These are phyloP conservation scores for Trichoderma arundinaceum DNA, from an alignment of 2,329 filamentous ascomycete species.

Conservation along the genomic window DNA sequence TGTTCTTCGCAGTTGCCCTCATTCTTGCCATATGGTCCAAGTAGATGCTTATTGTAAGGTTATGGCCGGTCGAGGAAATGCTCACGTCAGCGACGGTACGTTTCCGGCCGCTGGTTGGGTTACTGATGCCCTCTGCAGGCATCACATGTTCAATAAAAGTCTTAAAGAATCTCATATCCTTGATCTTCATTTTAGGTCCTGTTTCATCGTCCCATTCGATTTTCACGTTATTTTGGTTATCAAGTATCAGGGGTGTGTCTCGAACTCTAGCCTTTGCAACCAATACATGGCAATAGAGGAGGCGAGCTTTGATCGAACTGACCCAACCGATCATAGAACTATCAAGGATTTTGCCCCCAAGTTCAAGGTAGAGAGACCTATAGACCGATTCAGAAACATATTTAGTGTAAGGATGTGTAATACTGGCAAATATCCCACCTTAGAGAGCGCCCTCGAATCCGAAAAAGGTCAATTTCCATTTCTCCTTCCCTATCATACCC, in stretches of 20 bases:
- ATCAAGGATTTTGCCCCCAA: background rate
- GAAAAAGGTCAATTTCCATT: background rate
- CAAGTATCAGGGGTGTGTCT: background rate
- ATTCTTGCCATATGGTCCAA: background rate
- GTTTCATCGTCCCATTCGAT: rapidly evolving
- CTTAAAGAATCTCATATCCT: background rate
- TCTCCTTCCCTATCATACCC: background rate
- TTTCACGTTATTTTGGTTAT: background rate
- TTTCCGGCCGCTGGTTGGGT: rapidly evolving
- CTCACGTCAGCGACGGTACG: background rate
- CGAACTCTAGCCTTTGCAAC: background rate
- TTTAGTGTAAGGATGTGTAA: too few relatives aligned
- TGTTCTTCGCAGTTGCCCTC: background rate
- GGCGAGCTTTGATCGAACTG: background rate
- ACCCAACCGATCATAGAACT: background rate
- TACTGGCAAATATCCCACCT: background rate
- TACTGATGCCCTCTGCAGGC: background rate
- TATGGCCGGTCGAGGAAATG: background rate
- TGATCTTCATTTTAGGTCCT: background rate
- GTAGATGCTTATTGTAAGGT: background rate
- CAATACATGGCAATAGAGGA: background rate
- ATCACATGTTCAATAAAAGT: background rate
- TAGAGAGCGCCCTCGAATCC: background rate
- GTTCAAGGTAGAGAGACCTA: background rate
- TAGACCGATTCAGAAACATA: background rate